Conservation (phyloP, 306 rosid genomes). For the Arachis stenosperma region DNA sequence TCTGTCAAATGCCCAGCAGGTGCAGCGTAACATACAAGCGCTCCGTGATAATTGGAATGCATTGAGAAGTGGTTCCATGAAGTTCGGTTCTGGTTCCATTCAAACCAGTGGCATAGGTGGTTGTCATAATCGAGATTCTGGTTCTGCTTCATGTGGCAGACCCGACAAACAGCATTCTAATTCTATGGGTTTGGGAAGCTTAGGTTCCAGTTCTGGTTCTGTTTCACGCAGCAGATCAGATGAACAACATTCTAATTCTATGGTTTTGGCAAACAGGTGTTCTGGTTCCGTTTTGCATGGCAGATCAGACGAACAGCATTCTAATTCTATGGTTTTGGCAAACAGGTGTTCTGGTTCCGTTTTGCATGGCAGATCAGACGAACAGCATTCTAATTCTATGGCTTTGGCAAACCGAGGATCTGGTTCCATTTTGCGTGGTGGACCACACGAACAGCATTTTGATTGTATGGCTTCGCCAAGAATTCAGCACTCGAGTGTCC, state of each 20-base stretch:
- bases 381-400: constrained; percentile 31
- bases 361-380: constrained; percentile 37
- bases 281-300: background rate
- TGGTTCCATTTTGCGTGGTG: constrained; percentile 3
- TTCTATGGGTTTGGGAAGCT: constrained; percentile 39
- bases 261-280: constrained; percentile 32
- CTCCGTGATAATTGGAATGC: constrained; percentile 77
- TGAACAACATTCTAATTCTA: constrained; percentile 34
- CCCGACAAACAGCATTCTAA: constrained; percentile 33
- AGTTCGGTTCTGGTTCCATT: constrained; percentile 50
- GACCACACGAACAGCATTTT: constrained; percentile 34
- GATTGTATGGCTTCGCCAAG: constrained; percentile 46
- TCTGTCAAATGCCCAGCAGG: constrained; percentile 44
- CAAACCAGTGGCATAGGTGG: constrained; percentile 36
- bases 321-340: constrained; percentile 42
- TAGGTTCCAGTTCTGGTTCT: constrained; percentile 15
- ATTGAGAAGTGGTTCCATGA: constrained; percentile 64
- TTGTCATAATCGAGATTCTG: constrained; percentile 37
- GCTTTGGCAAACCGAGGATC: constrained; percentile 33
- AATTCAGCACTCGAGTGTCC: constrained; percentile 43
- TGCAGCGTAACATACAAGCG: constrained; percentile 49
- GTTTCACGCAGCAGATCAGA: constrained; percentile 19
- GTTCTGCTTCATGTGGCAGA: constrained; percentile 27
- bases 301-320: constrained; percentile 38
- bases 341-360: background rate